These are phyloP conservation scores for Aspergillus sp. DNA, from an alignment of 2,329 filamentous ascomycete genomes.

Conservation along the genomic window DNA sequence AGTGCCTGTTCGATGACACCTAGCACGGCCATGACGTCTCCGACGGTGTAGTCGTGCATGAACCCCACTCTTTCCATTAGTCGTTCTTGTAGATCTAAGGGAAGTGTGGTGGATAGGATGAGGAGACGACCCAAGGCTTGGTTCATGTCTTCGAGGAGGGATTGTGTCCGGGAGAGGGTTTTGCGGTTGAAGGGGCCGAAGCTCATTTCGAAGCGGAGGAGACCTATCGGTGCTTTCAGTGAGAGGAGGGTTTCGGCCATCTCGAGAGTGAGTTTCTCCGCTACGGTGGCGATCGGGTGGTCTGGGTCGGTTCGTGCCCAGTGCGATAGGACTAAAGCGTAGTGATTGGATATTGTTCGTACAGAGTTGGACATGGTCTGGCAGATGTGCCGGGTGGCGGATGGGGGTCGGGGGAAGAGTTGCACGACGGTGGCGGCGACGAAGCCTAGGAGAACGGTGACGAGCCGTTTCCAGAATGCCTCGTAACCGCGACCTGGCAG, in stretches of 20 bases:
- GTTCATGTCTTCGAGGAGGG: slow-evolving; percentile 36
- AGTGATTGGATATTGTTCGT: slow-evolving; percentile 51
- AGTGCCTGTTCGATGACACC: slow-evolving; percentile 51
- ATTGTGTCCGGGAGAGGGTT: slow-evolving; percentile 35
- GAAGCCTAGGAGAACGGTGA: slow-evolving; percentile 50
- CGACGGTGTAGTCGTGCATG: slow-evolving; percentile 48
- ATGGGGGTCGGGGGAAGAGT: slow-evolving; percentile 51
- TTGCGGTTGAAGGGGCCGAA: slow-evolving; percentile 41
- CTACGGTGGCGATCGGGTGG: slow-evolving; percentile 27
- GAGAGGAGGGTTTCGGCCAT: slow-evolving; percentile 35
- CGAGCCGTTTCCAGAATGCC: slow-evolving; percentile 52
- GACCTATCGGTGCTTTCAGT: slow-evolving; percentile 38
- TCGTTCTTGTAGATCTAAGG: slow-evolving; percentile 44
- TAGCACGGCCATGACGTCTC: slow-evolving; percentile 55
- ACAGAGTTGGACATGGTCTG: slow-evolving; percentile 50
- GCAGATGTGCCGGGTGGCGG: slow-evolving; percentile 48
- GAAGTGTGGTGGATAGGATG: slow-evolving; percentile 35
- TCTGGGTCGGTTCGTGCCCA: slow-evolving; percentile 38
- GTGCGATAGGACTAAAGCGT: slow-evolving; percentile 52
- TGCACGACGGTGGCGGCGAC: slow-evolving; percentile 49
- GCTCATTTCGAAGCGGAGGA: slow-evolving; percentile 44
- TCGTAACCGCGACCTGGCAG: slow-evolving; percentile 51
- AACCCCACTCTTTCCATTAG: slow-evolving; percentile 45
- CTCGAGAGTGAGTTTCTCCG: slow-evolving; percentile 35
- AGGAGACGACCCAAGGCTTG: slow-evolving; percentile 41